Conservation (phyloP, 805 yeast species). For the Kodamaea lidongshanica region DNA sequence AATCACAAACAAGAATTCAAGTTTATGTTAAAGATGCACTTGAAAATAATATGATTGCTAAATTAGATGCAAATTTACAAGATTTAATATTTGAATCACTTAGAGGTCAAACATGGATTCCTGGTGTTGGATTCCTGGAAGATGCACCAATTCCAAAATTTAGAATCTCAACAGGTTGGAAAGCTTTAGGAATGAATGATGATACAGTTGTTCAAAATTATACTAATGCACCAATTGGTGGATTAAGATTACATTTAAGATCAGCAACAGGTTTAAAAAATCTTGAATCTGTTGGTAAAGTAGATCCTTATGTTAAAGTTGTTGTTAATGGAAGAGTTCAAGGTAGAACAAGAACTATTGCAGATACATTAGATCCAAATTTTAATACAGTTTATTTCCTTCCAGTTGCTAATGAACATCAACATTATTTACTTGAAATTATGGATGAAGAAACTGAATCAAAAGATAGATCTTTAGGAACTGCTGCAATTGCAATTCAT, state of each 20-base stretch:
- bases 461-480: constrained; percentile 61
- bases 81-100: constrained; percentile 47
- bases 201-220: constrained; percentile 42
- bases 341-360: constrained; percentile 49
- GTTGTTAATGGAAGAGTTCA: constrained; percentile 51
- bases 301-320: constrained; percentile 69
- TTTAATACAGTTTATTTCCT: constrained; percentile 55
- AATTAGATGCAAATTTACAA: constrained; percentile 45
- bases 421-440: constrained; percentile 50
- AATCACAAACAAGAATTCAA: constrained; percentile 48
- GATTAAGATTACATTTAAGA: constrained; percentile 53
- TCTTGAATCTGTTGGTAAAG: constrained; percentile 62
- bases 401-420: constrained; percentile 56
- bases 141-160: constrained; percentile 28
- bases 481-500: constrained; percentile 43
- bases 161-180: constrained; percentile 59
- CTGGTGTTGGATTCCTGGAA: constrained; percentile 38
- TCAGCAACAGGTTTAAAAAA: constrained; percentile 47
- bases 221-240: constrained; percentile 60
- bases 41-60: constrained; percentile 49
- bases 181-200: constrained; percentile 50
- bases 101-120: constrained; percentile 46
- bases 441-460: constrained; percentile 63
- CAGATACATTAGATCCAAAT: constrained; percentile 49
- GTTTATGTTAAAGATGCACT: constrained; percentile 59